A percentile compares a stretch with the other conserved stretches of the same genome.
Evolutionary conservation across 169 alveolate genomes (phyloP).

Genomic region (Ichthyophthirius multifiliis): DNA sequence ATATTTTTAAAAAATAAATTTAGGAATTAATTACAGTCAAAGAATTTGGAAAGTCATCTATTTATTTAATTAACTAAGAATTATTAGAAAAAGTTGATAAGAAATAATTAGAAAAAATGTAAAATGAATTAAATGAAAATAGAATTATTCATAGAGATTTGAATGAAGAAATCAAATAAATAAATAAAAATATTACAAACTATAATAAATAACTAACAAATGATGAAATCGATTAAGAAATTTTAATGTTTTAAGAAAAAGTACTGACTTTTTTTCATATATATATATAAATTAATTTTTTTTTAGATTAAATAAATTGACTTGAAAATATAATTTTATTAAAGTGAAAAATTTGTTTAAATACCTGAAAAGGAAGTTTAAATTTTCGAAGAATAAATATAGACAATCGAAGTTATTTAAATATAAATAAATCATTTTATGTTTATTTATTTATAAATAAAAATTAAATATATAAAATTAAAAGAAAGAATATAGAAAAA

Average conservation of each 20-base stretch:
- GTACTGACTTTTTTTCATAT: not conserved
- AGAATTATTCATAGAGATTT: conserved; percentile 4
- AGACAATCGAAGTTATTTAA: not conserved
- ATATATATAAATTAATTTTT: not conserved
- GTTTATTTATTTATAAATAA: not conserved
- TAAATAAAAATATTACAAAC: not conserved
- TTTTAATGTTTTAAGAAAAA: not conserved
- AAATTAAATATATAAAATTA: not conserved
- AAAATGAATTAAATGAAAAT: conserved; percentile 8
- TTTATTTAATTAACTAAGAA: conserved; percentile 47
- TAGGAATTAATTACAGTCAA: conserved; percentile 24
- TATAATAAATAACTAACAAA: not conserved
- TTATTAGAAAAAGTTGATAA: conserved; percentile 26
- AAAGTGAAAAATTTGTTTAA: conserved; percentile 14
- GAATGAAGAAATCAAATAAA: not conserved
- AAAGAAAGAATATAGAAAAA: conserved; percentile 3
- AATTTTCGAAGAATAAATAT: not conserved
- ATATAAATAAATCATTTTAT: not conserved
- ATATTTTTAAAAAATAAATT: not conserved
- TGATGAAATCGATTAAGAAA: conserved; percentile 6
- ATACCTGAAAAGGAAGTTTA: not conserved
- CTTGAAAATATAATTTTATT: not conserved
- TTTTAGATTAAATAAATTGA: not conserved
- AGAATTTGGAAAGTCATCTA: conserved; percentile 58
- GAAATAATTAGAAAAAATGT: conserved; percentile 38